A percentile compares a stretch with the other conserved stretches of the same genome.
Conservation (phyloP, 2,329 filamentous ascomycete genomes). For the Monilinia fructicola region DNA sequence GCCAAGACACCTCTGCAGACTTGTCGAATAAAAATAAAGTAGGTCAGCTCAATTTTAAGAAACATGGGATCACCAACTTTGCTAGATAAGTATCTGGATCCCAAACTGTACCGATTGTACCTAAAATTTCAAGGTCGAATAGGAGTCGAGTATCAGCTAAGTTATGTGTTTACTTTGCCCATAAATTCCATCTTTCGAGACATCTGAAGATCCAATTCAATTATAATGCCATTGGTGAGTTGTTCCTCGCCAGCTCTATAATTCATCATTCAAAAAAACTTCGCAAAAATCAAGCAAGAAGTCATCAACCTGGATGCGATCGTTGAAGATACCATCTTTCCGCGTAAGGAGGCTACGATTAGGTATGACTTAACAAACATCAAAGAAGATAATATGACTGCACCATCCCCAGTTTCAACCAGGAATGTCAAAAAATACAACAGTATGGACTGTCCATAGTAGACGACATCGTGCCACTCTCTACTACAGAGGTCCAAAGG, state of each 20-base stretch:
- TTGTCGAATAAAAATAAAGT: slow-evolving; percentile 8
- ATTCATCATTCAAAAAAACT: too few relatives aligned
- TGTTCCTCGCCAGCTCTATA: neutral
- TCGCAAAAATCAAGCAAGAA: neutral
- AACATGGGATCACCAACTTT: slow-evolving; percentile 21
- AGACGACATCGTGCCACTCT: neutral
- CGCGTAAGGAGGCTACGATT: neutral
- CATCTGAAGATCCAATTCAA: neutral
- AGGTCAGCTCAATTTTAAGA: slow-evolving; percentile 21
- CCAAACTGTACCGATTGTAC: neutral
- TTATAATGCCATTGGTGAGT: neutral
- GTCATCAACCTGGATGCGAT: neutral
- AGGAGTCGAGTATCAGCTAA: neutral
- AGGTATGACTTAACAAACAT: neutral
- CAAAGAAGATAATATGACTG: neutral
- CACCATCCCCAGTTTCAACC: neutral
- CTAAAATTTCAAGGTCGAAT: neutral
- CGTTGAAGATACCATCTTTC: neutral
- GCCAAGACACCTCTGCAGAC: too few relatives aligned
- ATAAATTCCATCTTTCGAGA: neutral
- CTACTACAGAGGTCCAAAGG: neutral
- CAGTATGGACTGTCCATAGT: neutral
- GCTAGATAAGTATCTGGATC: neutral
- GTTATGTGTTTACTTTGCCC: too few relatives aligned
- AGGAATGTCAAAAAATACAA: neutral